These are phyloP conservation scores for Fusarium sp. DNA, from an alignment of 2,329 filamentous ascomycete species.

Conservation along the genomic window DNA sequence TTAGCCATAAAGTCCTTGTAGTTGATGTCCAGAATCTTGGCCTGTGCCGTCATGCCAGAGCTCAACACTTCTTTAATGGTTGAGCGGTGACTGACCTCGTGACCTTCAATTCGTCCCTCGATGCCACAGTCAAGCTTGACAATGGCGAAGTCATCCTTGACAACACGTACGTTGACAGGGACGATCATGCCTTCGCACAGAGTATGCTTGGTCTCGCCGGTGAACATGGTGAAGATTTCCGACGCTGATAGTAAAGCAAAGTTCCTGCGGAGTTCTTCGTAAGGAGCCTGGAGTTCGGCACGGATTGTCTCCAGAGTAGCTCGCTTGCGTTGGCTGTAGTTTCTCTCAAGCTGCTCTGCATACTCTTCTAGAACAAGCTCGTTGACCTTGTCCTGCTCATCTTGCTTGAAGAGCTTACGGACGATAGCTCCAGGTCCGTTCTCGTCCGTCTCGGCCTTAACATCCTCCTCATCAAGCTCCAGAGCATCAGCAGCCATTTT, in stretches of 20 bases:
- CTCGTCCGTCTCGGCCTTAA: constrained; percentile 93
- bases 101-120: constrained; percentile 86
- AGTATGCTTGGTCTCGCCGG: constrained; percentile 88
- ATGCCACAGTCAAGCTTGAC: constrained; percentile 94
- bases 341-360: constrained; percentile 91
- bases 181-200: constrained; percentile 92
- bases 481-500: constrained; percentile 99
- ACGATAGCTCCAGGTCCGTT: constrained; percentile 92
- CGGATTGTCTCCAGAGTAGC: constrained; percentile 97
- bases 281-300: constrained; percentile 90
- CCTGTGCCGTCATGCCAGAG: constrained; percentile 85
- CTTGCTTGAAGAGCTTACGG: constrained; percentile 93
- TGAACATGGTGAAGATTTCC: constrained; percentile 96
- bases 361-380: constrained; percentile 97
- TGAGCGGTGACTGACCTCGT: constrained; percentile 81
- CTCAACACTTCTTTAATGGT: constrained; percentile 81
- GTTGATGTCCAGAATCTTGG: constrained; percentile 89
- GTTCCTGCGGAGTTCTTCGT: constrained; percentile 90
- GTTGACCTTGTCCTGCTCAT: constrained; percentile 94
- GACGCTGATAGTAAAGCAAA: constrained; percentile 78
- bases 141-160: constrained; percentile 93
- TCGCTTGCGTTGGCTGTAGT: constrained; percentile 94
- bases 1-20: constrained; percentile 87
- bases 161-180: constrained; percentile 86
- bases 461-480: constrained; percentile 96